Conservation (phyloP, 192 early-diverging fungal species). For the Kappamyces sp. region DNA sequence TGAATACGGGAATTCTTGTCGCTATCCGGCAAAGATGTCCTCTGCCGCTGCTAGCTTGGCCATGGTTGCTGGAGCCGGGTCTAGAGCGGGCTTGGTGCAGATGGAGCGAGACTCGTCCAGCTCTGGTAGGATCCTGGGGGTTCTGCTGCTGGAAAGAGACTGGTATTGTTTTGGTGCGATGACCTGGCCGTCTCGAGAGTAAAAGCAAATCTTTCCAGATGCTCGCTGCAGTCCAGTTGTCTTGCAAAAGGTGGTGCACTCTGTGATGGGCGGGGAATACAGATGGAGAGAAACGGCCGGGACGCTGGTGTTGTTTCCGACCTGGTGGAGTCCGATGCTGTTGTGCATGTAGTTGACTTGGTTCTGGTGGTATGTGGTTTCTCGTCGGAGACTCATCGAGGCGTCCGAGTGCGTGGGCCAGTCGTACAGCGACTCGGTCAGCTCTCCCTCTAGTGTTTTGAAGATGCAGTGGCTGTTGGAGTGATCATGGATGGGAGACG, state of each 20-base stretch:
- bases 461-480: slow-evolving; percentile 84
- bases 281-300: slow-evolving; percentile 79
- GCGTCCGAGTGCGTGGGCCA: slow-evolving; percentile 53
- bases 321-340: slow-evolving; percentile 80
- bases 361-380: slow-evolving; percentile 39
- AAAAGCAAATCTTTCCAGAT: slow-evolving; percentile 58
- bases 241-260: slow-evolving; percentile 80
- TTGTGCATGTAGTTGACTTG: slow-evolving; percentile 86
- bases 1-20: too few species aligned
- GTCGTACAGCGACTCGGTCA: slow-evolving; percentile 71
- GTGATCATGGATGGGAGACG: slow-evolving; percentile 87
- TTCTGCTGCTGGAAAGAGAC: too few species aligned
- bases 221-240: slow-evolving; percentile 57
- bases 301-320: slow-evolving; percentile 58
- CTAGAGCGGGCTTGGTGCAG: too few species aligned
- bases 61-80: too few species aligned
- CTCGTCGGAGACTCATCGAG: not conserved
- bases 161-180: too few species aligned
- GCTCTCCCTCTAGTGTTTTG: slow-evolving; percentile 78
- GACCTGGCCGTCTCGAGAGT: slow-evolving; percentile 35
- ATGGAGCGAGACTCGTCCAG: too few species aligned
- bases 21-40: too few species aligned
- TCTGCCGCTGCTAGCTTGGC: too few species aligned
- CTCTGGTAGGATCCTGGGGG: too few species aligned
- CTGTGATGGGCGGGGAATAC: slow-evolving; percentile 81